These are phyloP conservation scores for Megacollybia marginata DNA, from an alignment of 768 basidiomycete genomes.

Conservation along the genomic window DNA sequence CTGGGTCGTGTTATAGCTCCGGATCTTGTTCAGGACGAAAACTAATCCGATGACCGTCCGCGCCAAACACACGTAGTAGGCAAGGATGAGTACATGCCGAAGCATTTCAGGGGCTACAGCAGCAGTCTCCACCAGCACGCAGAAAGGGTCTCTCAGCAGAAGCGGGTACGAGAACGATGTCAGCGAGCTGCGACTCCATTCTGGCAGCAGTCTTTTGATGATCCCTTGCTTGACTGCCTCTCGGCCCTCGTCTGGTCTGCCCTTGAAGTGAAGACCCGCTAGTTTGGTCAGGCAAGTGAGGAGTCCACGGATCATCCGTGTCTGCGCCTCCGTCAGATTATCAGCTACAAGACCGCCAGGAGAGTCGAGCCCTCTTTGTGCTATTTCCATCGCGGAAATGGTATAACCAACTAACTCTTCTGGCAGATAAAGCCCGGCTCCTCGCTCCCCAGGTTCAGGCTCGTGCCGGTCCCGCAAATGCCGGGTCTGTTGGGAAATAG, in stretches of 20 bases:
- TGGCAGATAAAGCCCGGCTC: conserved; percentile 83
- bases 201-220: conserved; percentile 83
- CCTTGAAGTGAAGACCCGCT: conserved; percentile 61
- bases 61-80: conserved; percentile 87
- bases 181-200: conserved; percentile 84
- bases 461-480: conserved; percentile 75
- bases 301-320: conserved; percentile 70
- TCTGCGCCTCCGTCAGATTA: conserved; percentile 69
- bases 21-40: conserved; percentile 70
- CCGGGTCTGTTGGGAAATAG: conserved; percentile 77
- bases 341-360: conserved; percentile 56
- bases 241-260: conserved; percentile 63
- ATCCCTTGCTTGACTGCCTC: conserved; percentile 78
- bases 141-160: conserved; percentile 84
- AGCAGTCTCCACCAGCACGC: conserved; percentile 83
- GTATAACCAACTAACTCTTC: conserved; percentile 91
- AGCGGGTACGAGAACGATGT: conserved; percentile 81
- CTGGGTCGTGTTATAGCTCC: conserved; percentile 43
- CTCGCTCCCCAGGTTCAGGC: conserved; percentile 66
- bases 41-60: conserved; percentile 81
- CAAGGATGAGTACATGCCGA: conserved; percentile 78
- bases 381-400: conserved; percentile 71
- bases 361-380: conserved; percentile 59
- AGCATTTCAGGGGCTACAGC: conserved; percentile 87
- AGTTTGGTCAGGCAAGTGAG: conserved; percentile 63